phyloP scores from a whole-genome alignment of 2,329 filamentous ascomycete species.

The Colletotrichum eremochloae region DNA sequence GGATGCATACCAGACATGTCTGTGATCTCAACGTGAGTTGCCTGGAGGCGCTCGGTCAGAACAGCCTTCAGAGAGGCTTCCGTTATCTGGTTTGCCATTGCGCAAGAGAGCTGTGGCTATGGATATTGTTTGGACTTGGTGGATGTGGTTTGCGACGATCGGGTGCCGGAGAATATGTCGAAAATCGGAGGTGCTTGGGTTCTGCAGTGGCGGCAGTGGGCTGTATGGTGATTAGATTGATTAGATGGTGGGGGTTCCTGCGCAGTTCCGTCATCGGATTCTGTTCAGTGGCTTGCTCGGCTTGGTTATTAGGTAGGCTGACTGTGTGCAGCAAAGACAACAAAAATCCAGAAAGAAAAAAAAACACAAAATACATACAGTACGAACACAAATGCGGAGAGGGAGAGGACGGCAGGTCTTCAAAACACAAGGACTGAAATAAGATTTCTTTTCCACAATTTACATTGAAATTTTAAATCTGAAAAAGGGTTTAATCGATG shows the following conservation, averaged over 20 bases:
- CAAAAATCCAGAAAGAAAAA: neutral
- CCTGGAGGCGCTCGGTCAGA: slow-evolving; percentile 77
- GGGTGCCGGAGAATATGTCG: slow-evolving; percentile 30
- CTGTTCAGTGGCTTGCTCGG: slow-evolving; percentile 1
- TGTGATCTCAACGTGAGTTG: slow-evolving; percentile 86
- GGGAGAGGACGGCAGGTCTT: neutral
- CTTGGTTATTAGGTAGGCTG: neutral
- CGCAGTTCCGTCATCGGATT: slow-evolving; percentile 12
- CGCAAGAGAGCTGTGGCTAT: neutral
- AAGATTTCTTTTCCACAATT: no score
- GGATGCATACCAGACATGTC: slow-evolving; percentile 85
- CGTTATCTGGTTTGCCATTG: slow-evolving; percentile 75
- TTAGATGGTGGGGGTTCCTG: slow-evolving; percentile 42
- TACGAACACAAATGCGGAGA: neutral
- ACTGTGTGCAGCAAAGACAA: neutral
- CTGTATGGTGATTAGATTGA: slow-evolving; percentile 40
- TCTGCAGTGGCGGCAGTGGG: slow-evolving; percentile 6
- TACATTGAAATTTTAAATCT: no score
- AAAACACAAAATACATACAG: no score
- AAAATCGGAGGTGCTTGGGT: slow-evolving; percentile 37
- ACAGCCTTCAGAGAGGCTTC: slow-evolving; percentile 77
- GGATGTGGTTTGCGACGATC: slow-evolving; percentile 3
- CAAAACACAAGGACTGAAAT: no score
- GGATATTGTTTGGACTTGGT: neutral
- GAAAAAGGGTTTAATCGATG: no score